Evolutionary conservation across 2,329 filamentous ascomycete genomes (phyloP), one percentile per base, ranked within the genome.

Genomic region (Cladosporium halotolerans): DNA sequence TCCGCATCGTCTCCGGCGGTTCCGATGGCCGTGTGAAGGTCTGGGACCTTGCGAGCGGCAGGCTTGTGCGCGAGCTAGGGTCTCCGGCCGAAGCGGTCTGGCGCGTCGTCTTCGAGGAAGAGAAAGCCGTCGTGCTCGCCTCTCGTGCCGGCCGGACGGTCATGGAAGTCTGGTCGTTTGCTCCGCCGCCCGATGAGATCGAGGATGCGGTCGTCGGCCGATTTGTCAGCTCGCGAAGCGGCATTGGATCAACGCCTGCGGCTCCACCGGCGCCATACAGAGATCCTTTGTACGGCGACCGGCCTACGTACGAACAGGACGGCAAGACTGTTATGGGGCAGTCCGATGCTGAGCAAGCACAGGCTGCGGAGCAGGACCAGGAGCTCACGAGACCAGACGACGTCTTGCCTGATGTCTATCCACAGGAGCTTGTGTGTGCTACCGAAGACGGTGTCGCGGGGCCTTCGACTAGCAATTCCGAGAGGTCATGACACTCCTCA

Each of bases 101-200:
- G 93, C 82, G 93, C 55, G 92, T 99, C 33, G 93, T 95, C 0
- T 99, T 99, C 68, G 93, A 99, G 67, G 92, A 96, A 60, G 93
- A 99, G 72, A 97, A 96, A 71, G 95, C 92, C 55, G 92, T 99
- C 31, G 92, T 96, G 32, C 88, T 99, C 78, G 93, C 93, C 8
- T 86, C 89, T 63, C 81, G 92, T 56, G 83, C 83, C 49, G 85
- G 84, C 53, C 84, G 91, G 58, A 97, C 95, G 0, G 87, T 97
- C 58, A 99, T 99, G 93, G 93, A 99, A 84, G 89, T 96, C 3
- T 96, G 90, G 89, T 92, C 88, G 9, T 96, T 96, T 68, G 90
- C 92, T 3, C 91, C 92, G 11, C 89, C 89, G 0, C 85, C 89
- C 55, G 87, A 68, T n/a, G 52, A 58, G 13, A 51, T 57, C 19